Percentiles rank a stretch among this genome's conserved stretches.
phyloP scores from a whole-genome alignment of 306 rosid genomes.

The Cucurbita pepo region DNA sequence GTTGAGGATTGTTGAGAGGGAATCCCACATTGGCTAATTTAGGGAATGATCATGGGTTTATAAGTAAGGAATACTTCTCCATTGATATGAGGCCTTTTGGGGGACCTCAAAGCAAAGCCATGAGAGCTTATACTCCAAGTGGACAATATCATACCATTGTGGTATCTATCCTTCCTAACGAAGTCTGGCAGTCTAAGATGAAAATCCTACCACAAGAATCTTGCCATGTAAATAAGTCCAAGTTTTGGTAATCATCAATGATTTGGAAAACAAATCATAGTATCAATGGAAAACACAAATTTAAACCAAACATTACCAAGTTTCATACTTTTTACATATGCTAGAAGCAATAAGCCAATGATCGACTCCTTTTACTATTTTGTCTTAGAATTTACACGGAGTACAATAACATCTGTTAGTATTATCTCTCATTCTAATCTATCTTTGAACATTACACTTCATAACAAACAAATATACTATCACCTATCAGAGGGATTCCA shows the following conservation, averaged over 20 bases:
- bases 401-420: neutral
- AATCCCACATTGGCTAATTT: too few relatives aligned
- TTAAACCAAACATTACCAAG: neutral
- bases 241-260: neutral
- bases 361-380: neutral
- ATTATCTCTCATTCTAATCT: neutral
- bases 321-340: neutral
- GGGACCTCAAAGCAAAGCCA: too few relatives aligned
- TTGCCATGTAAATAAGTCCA: neutral
- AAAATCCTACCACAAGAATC: neutral
- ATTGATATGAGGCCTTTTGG: too few relatives aligned
- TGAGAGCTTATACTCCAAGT: too few relatives aligned
- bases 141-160: too few relatives aligned
- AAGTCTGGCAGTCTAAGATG: neutral
- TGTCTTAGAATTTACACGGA: neutral
- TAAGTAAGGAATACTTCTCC: too few relatives aligned
- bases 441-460: neutral
- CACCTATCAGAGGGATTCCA: conserved; percentile 44
- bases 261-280: neutral
- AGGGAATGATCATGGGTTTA: too few relatives aligned
- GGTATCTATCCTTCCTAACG: too few relatives aligned
- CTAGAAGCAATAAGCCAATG: neutral
- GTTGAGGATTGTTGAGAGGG: too few relatives aligned
- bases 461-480: neutral
- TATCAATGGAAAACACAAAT: neutral